Conservation (phyloP, 2,329 filamentous ascomycete genomes). For the Stylonectria norvegica region DNA sequence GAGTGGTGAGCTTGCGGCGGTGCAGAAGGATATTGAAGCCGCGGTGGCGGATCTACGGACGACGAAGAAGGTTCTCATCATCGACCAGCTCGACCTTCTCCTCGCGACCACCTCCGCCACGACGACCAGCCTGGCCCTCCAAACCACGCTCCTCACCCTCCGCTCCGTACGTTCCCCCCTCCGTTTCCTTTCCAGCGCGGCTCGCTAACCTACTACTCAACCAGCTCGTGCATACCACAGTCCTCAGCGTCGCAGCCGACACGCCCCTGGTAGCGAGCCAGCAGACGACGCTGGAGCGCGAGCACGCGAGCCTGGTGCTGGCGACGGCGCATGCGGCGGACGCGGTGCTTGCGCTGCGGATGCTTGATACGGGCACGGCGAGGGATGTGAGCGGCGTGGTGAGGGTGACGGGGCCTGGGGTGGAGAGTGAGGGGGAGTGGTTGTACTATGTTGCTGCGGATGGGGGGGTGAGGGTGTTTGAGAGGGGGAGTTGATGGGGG, state of each 20-base stretch:
- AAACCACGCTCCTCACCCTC: slow-evolving; percentile 55
- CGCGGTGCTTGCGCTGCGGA: slow-evolving; percentile 67
- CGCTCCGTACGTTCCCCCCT: slow-evolving; percentile 54
- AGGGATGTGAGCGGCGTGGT: slow-evolving; percentile 87
- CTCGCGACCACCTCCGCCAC: slow-evolving; percentile 55
- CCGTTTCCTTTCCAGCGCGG: not conserved
- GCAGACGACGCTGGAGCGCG: slow-evolving; percentile 63
- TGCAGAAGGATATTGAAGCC: slow-evolving; percentile 38
- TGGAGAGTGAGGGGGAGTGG: slow-evolving; percentile 52
- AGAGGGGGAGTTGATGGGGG: slow-evolving; percentile 55
- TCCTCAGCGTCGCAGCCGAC: slow-evolving; percentile 71
- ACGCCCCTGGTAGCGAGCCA: slow-evolving; percentile 62
- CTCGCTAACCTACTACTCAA: slow-evolving; percentile 4
- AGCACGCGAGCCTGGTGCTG: slow-evolving; percentile 68
- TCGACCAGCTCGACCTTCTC: slow-evolving; percentile 64
- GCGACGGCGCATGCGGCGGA: slow-evolving; percentile 71
- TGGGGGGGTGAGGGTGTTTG: slow-evolving; percentile 78
- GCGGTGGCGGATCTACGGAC: slow-evolving; percentile 36
- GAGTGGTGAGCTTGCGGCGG: slow-evolving; percentile 32
- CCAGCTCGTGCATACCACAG: slow-evolving; percentile 60
- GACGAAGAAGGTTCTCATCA: slow-evolving; percentile 51
- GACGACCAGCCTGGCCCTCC: slow-evolving; percentile 45
- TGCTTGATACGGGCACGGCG: slow-evolving; percentile 83
- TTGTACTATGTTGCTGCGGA: slow-evolving; percentile 79
- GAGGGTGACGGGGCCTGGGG: slow-evolving; percentile 57